Evolutionary conservation across 1,284 basidiomycete species (phyloP).

Genomic region (Porodaedalea pini): DNA sequence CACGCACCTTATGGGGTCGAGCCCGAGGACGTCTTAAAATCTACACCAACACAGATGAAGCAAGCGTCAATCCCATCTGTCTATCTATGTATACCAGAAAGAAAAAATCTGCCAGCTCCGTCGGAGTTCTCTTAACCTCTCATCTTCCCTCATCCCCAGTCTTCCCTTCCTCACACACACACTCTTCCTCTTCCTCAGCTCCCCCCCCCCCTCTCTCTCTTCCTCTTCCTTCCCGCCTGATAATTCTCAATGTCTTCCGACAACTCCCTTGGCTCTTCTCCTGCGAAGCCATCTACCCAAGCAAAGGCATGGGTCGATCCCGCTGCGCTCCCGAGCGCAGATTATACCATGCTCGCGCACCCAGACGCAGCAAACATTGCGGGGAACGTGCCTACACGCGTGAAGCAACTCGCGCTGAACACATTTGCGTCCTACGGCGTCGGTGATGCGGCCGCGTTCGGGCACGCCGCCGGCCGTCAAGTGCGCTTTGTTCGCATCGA

Average conservation of each 20-base stretch:
- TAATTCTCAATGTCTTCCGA: background rate
- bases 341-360: conserved; percentile 25
- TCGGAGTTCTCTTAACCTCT: too few species aligned
- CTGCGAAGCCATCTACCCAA: background rate
- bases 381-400: conserved; percentile 55
- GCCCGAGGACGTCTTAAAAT: too few species aligned
- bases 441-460: conserved; percentile 47
- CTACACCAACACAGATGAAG: too few species aligned
- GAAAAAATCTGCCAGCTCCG: too few species aligned
- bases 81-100: too few species aligned
- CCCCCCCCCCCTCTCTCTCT: background rate
- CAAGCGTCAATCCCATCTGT: too few species aligned
- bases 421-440: conserved; percentile 65
- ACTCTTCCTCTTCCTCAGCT: background rate
- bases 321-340: conserved; percentile 43
- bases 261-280: too few species aligned
- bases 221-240: background rate
- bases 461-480: conserved; percentile 52
- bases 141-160: too few species aligned
- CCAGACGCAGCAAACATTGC: conserved; percentile 50
- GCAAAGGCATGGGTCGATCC: conserved; percentile 57
- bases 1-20: too few species aligned
- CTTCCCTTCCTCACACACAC: too few species aligned
- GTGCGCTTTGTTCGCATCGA: conserved; percentile 59
- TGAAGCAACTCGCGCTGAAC: conserved; percentile 63